Conservation (phyloP, 2,329 filamentous ascomycete genomes). For the Fusarium nodosum region DNA sequence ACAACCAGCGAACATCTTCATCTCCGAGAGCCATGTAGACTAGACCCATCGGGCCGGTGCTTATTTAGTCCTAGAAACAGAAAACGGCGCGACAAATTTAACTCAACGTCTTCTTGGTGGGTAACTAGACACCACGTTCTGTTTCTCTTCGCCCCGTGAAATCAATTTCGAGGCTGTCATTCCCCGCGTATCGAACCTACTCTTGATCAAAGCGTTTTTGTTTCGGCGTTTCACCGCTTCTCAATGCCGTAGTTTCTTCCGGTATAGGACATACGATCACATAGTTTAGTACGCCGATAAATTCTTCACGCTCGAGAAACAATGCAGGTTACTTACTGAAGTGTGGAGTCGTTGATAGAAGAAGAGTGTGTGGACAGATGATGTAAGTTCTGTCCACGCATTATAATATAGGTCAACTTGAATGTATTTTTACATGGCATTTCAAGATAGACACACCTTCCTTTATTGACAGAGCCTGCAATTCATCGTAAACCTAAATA, state of each 20-base stretch:
- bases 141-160: conserved; percentile 3
- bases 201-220: conserved; percentile 33
- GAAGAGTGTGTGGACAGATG: neutral
- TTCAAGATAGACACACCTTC: too few species aligned
- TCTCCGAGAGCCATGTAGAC: conserved; percentile 13
- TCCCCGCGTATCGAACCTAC: conserved; percentile 2
- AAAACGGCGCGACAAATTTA: conserved; percentile 2
- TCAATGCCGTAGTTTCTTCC: neutral
- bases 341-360: conserved; percentile 1
- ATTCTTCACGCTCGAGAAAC: neutral
- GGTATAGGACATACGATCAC: neutral
- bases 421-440: neutral
- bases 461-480: neutral
- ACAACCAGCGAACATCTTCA: conserved; percentile 4
- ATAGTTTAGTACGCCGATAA: neutral
- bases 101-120: neutral
- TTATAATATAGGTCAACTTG: too few species aligned
- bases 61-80: neutral
- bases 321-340: neutral
- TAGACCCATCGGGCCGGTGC: conserved; percentile 12
- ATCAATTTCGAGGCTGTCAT: conserved; percentile 15
- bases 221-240: conserved; percentile 28
- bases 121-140: neutral
- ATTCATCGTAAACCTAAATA: neutral
- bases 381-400: neutral